These are phyloP conservation scores for Calonectria naviculata DNA, from an alignment of 2,329 filamentous ascomycete genomes.

Conservation along the genomic window DNA sequence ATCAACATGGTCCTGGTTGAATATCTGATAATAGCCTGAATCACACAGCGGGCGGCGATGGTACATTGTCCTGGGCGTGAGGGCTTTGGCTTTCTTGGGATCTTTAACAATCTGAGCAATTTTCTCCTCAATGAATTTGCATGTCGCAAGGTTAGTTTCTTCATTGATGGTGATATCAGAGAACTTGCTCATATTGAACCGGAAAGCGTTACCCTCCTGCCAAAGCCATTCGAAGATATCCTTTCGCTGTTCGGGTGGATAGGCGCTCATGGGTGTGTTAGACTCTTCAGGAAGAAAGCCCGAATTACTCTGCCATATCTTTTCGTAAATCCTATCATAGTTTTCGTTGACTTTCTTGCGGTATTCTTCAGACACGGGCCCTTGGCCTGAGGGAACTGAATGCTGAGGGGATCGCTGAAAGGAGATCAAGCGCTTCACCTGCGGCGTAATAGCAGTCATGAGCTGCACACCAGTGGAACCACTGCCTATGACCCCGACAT, in stretches of 20 bases:
- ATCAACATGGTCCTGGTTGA: slow-evolving; percentile 57
- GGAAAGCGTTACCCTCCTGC: slow-evolving; percentile 41
- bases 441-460: slow-evolving; percentile 17
- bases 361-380: slow-evolving; percentile 7
- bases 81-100: slow-evolving; percentile 25
- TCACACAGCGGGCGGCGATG: slow-evolving; percentile 46
- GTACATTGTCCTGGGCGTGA: slow-evolving; percentile 29
- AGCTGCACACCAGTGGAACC: slow-evolving; percentile 24
- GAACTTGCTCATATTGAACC: slow-evolving; percentile 44
- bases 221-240: slow-evolving; percentile 43
- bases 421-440: slow-evolving; percentile 26
- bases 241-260: slow-evolving; percentile 43
- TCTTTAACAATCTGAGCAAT: slow-evolving; percentile 37
- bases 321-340: slow-evolving; percentile 45
- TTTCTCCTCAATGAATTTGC: slow-evolving; percentile 4
- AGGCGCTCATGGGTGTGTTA: slow-evolving; percentile 38
- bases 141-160: slow-evolving; percentile 39
- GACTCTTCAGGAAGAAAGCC: slow-evolving; percentile 44
- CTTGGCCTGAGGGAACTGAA: slow-evolving; percentile 19
- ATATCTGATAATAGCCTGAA: slow-evolving; percentile 60
- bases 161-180: slow-evolving; percentile 22
- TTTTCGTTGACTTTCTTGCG: slow-evolving; percentile 29
- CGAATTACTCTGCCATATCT: slow-evolving; percentile 30
- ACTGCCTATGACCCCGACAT: slow-evolving; percentile 19
- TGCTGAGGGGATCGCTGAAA: slow-evolving; percentile 30